Evolutionary conservation across 345 rosid genomes (phyloP).

Genomic region (Anacardium occidentale): DNA sequence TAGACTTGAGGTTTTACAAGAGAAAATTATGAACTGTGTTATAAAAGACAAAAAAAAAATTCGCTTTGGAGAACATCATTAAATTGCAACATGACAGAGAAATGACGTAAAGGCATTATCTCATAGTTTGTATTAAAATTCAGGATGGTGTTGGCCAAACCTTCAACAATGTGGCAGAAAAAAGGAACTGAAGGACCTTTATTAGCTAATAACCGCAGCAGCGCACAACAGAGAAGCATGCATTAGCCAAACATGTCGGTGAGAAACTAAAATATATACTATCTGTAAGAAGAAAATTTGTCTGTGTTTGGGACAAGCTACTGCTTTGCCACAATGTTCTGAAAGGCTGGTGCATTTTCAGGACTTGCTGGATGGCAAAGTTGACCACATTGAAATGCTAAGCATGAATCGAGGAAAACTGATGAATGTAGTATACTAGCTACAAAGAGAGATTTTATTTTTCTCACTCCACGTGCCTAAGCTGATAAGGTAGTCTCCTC

Average conservation of each 20-base stretch:
- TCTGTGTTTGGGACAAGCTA: background rate
- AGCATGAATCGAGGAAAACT: too few species aligned
- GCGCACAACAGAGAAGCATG: background rate
- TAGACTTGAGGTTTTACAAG: background rate
- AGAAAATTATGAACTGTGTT: background rate
- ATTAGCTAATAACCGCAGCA: background rate
- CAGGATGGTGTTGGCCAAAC: too few species aligned
- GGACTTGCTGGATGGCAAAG: background rate
- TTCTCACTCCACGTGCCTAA: too few species aligned
- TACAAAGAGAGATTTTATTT: too few species aligned
- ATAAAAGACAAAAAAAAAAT: too few species aligned
- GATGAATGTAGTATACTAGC: too few species aligned
- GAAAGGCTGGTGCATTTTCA: background rate
- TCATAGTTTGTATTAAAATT: background rate
- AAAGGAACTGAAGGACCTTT: background rate
- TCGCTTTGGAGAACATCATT: background rate
- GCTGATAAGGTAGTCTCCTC: slow-evolving; percentile 21
- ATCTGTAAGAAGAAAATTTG: background rate
- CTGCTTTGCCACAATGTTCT: background rate
- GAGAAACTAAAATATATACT: background rate
- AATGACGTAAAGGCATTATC: background rate
- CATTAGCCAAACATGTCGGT: background rate
- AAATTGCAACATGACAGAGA: background rate
- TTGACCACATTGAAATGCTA: background rate
- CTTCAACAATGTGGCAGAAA: too few species aligned